Percentiles rank a stretch among this genome's conserved stretches.
These are phyloP conservation scores for Phytophthora tubulina DNA, from an alignment of 352 stramenopile genomes.

Conservation along the genomic window DNA sequence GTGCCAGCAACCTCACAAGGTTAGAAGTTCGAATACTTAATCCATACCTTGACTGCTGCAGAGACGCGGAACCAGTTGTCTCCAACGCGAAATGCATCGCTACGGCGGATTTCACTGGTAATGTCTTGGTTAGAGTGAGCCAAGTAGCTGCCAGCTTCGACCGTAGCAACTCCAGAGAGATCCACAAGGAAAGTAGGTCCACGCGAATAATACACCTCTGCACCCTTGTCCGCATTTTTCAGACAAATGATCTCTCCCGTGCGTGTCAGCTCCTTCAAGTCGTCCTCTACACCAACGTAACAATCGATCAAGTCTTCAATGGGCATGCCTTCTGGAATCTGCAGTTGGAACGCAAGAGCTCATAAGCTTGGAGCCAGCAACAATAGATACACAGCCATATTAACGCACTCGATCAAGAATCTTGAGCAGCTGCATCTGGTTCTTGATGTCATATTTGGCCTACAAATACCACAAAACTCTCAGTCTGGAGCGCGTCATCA, in stretches of 20 bases:
- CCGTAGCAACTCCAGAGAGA: slow-evolving; percentile 73
- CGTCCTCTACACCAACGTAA: slow-evolving; percentile 81
- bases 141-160: slow-evolving; percentile 80
- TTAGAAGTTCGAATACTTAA: too few relatives aligned
- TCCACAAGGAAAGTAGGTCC: slow-evolving; percentile 75
- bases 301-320: slow-evolving; percentile 87
- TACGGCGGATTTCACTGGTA: slow-evolving; percentile 73
- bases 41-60: slow-evolving; percentile 68
- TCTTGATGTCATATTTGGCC: slow-evolving; percentile 92
- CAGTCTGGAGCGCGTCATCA: slow-evolving; percentile 4
- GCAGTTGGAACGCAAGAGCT: slow-evolving; percentile 2
- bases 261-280: slow-evolving; percentile 77
- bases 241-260: slow-evolving; percentile 86
- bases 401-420: slow-evolving; percentile 75
- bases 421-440: slow-evolving; percentile 77
- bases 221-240: slow-evolving; percentile 83
- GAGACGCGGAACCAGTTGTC: slow-evolving; percentile 89
- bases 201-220: slow-evolving; percentile 84
- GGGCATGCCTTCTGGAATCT: slow-evolving; percentile 87
- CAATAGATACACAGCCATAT: background rate
- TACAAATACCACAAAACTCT: slow-evolving; percentile 32
- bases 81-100: slow-evolving; percentile 76
- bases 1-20: too few relatives aligned
- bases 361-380: slow-evolving; percentile 9
- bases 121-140: slow-evolving; percentile 73